A percentile compares a stretch with the other conserved stretches of the same genome.
phyloP scores from a whole-genome alignment of 805 yeast genomes.

The Cyberlindnera mycetangii region DNA sequence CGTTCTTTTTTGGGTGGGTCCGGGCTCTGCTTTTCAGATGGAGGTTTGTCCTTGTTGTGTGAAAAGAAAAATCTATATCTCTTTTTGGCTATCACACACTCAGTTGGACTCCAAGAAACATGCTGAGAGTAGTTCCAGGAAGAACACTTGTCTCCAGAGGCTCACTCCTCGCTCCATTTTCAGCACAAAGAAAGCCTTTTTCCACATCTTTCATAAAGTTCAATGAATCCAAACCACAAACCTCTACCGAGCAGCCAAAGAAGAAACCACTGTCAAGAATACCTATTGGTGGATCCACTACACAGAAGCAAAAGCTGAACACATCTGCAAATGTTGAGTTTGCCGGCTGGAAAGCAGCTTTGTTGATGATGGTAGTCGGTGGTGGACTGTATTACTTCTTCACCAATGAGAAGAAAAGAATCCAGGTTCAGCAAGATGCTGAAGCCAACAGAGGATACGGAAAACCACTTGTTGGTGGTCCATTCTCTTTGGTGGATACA shows the following conservation, averaged over 20 bases:
- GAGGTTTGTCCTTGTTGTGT: neutral
- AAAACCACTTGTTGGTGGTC: slow-evolving; percentile 90
- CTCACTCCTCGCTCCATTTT: neutral
- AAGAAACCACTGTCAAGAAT: slow-evolving; percentile 73
- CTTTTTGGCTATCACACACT: neutral
- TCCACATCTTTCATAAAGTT: slow-evolving; percentile 19
- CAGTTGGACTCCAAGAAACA: neutral
- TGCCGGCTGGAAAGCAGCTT: slow-evolving; percentile 82
- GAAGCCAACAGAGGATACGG: slow-evolving; percentile 88
- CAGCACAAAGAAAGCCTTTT: slow-evolving; percentile 6
- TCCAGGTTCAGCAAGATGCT: slow-evolving; percentile 72
- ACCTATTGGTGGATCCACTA: slow-evolving; percentile 62
- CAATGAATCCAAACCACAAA: slow-evolving; percentile 17
- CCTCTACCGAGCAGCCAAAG: slow-evolving; percentile 8
- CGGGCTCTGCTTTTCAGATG: slow-evolving; percentile 8
- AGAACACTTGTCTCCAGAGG: slow-evolving; percentile 4
- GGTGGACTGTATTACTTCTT: slow-evolving; percentile 71
- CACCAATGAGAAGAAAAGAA: slow-evolving; percentile 68
- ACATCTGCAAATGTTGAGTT: slow-evolving; percentile 56
- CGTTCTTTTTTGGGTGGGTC: neutral
- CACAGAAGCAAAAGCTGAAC: slow-evolving; percentile 31
- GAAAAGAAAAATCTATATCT: neutral
- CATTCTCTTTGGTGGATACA: slow-evolving; percentile 69
- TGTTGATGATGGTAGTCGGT: slow-evolving; percentile 65
- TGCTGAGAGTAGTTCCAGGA: slow-evolving; percentile 14